Conservation (phyloP, 2,329 filamentous ascomycete species). For the Colletotrichum tofieldiae region DNA sequence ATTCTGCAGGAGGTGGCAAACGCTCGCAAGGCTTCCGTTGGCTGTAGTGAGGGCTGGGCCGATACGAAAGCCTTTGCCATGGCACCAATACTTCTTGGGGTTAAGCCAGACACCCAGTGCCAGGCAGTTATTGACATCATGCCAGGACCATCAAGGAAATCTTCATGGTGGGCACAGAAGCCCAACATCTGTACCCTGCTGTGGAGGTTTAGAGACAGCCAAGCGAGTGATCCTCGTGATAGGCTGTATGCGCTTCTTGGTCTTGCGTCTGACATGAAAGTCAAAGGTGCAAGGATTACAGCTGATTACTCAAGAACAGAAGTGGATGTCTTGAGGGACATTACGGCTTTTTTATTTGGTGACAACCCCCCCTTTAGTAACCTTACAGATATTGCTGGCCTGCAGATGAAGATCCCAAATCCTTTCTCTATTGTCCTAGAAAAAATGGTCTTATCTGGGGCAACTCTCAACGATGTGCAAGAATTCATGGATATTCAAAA, state of each 20-base stretch:
- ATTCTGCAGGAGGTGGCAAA: background rate
- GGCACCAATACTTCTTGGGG: background rate
- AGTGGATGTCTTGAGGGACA: background rate
- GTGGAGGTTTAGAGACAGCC: constrained; percentile 3
- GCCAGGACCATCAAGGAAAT: background rate
- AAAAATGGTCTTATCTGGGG: background rate
- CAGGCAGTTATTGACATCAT: background rate
- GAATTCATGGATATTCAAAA: background rate
- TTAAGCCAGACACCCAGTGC: background rate
- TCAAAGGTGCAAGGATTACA: background rate
- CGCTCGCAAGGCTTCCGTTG: background rate
- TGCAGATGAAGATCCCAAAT: background rate
- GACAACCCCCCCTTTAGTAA: background rate
- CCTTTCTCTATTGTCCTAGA: background rate
- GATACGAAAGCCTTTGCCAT: background rate
- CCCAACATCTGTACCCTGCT: background rate
- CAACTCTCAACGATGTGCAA: background rate
- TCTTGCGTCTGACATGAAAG: background rate
- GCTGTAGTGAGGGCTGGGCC: background rate
- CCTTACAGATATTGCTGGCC: background rate
- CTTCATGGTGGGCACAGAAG: background rate
- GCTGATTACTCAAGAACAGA: background rate
- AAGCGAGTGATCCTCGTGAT: constrained; percentile 5
- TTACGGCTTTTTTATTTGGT: background rate
- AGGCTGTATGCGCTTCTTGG: background rate